A percentile compares a stretch with the other conserved stretches of the same genome.
Evolutionary conservation across 148 eudicot species (phyloP).

Genomic region (Nepenthes gracilis): DNA sequence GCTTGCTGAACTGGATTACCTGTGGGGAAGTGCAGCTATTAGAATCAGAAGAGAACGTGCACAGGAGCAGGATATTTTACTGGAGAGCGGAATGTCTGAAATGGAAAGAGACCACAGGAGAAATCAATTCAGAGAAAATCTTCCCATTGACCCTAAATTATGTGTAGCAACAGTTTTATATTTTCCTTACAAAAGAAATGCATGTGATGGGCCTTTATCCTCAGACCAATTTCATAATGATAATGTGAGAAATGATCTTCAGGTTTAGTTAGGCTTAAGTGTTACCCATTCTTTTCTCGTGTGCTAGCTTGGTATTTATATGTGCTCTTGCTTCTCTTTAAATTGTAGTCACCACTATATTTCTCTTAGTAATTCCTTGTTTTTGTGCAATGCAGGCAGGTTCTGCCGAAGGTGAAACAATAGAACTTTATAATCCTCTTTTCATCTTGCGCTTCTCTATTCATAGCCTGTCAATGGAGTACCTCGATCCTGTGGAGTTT

Average conservation of each 20-base stretch:
- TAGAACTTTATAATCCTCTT: constrained; percentile 67
- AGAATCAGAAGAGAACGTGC: constrained; percentile 36
- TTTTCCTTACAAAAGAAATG: constrained; percentile 55
- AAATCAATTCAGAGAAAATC: constrained; percentile 69
- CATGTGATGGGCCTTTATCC: constrained; percentile 13
- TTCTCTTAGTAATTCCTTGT: constrained; percentile 6
- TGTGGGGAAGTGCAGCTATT: constrained; percentile 75
- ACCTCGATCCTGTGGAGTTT: constrained; percentile 75
- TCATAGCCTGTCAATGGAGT: constrained; percentile 65
- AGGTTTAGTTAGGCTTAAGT: constrained; percentile 26
- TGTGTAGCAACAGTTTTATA: constrained; percentile 57
- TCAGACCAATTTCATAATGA: constrained; percentile 12
- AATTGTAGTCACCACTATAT: background rate
- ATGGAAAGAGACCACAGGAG: constrained; percentile 42
- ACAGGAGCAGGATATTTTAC: constrained; percentile 16
- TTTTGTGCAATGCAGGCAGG: constrained; percentile 30
- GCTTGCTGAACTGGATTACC: constrained; percentile 64
- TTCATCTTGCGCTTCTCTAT: constrained; percentile 74
- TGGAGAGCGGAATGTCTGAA: constrained; percentile 18
- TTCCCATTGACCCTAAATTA: constrained; percentile 68
- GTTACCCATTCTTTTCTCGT: background rate
- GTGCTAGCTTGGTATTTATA: background rate
- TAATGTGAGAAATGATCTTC: constrained; percentile 15
- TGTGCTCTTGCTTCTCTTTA: background rate
- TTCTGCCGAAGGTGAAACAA: constrained; percentile 15